A percentile compares a stretch with the other conserved stretches of the same genome.
Evolutionary conservation across 2,329 filamentous ascomycete genomes (phyloP).

Genomic region (Hypoxylon sp.): DNA sequence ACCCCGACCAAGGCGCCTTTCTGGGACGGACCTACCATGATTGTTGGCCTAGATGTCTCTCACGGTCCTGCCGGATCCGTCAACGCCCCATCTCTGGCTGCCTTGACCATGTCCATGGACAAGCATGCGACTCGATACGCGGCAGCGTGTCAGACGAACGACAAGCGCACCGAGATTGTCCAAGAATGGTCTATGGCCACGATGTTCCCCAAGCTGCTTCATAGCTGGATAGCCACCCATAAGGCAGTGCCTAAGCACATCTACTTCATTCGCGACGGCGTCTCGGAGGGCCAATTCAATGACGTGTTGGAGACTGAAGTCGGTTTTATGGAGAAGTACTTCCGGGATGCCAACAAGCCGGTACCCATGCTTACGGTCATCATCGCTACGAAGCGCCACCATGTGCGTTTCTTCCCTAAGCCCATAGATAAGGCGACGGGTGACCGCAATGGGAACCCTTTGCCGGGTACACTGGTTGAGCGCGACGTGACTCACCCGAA

Average conservation of each 20-base stretch:
- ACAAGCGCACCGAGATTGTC: constrained; percentile 81
- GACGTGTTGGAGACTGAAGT: constrained; percentile 85
- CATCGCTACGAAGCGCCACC: constrained; percentile 91
- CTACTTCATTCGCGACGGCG: constrained; percentile 93
- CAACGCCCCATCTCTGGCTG: constrained; percentile 78
- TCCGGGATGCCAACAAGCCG: constrained; percentile 52
- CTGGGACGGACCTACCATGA: constrained; percentile 70
- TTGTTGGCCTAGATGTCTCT: constrained; percentile 91
- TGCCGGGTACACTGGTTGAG: constrained; percentile 89
- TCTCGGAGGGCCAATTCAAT: constrained; percentile 84
- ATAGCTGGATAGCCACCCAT: constrained; percentile 70
- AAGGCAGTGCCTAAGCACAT: constrained; percentile 73
- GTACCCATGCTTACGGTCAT: constrained; percentile 80
- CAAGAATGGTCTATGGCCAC: constrained; percentile 68
- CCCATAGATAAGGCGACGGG: constrained; percentile 53
- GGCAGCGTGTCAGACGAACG: constrained; percentile 83
- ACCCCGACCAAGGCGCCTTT: constrained; percentile 48
- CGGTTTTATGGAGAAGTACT: constrained; percentile 68
- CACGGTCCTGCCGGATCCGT: constrained; percentile 77
- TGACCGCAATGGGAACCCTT: constrained; percentile 81
- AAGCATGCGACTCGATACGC: constrained; percentile 75
- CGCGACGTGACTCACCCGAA: constrained; percentile 88
- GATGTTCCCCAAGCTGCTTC: constrained; percentile 71
- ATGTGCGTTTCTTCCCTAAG: constrained; percentile 89
- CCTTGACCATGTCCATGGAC: constrained; percentile 85